Evolutionary conservation across 805 yeast genomes (phyloP), one percentile per base, ranked within the genome.

Genomic region (Priceomyces melissophilus): DNA sequence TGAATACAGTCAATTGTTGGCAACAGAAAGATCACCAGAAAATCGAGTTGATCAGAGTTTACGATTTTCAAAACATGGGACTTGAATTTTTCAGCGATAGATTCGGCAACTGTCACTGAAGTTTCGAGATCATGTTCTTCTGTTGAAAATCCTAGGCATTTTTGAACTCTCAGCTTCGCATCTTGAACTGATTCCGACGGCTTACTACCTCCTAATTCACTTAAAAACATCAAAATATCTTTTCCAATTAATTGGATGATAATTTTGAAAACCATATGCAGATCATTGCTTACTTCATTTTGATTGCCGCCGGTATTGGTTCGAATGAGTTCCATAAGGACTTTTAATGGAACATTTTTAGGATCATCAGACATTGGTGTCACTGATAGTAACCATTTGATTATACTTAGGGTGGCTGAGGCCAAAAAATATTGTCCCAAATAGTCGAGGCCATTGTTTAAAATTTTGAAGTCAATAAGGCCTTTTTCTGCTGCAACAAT

Each of bases 401-500:
- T 53, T 17, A 67, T 59, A 28, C 62, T 61, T 16, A 61, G 35
- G 64, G 62, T 76, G 73, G 84, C 49, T 51, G 76, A 58, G 1
- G 85, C 68, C 48, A 91, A 67, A 47, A 87, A 85, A 2, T 87
- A 84, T 53, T 90, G 96, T 34, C 85, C 69, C 49, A 91, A 84
- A 53, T 90, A 88, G 53, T 90, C 97, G 28, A 91, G 67, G 0
- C 96, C 97, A 41, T 85, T 86, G 36, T 72, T 73, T 31, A 88
- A 67, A 3, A 79, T 74, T 3, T 81, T 82, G 8, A 73, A 57
- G 47, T 80, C 83, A 3, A 87, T 69, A 10, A 78, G 61, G 1
- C 76, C 78, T 16, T 72, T 60, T 15, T 75, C 73, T 37, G 78
- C 69, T 1, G 95, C 86, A 11, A 72, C 57, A 10, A 87, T 68